Conservation (phyloP, 306 rosid species). For the Trichosanthes truncata region DNA sequence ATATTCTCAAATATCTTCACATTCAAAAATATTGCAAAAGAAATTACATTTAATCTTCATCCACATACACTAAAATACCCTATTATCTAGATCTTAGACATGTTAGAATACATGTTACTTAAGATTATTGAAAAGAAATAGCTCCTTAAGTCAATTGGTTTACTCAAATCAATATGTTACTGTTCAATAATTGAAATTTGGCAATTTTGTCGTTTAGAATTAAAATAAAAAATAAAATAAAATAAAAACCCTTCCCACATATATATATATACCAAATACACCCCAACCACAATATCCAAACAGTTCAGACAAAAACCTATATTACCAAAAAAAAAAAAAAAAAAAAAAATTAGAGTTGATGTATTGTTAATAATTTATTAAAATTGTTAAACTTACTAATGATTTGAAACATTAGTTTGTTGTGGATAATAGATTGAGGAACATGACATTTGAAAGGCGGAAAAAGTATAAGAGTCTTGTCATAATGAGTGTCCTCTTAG, state of each 20-base stretch:
- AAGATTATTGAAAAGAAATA: too few species aligned
- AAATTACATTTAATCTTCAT: too few species aligned
- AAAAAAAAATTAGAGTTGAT: background rate
- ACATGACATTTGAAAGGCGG: conserved; percentile 1
- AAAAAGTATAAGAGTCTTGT: background rate
- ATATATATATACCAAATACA: background rate
- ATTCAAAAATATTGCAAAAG: too few species aligned
- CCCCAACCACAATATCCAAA: background rate
- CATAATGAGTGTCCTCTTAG: background rate
- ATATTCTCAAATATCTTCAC: too few species aligned
- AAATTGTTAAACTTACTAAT: background rate
- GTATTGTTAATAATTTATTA: background rate
- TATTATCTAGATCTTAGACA: too few species aligned
- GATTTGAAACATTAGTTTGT: background rate
- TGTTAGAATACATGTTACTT: too few species aligned
- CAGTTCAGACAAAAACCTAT: background rate
- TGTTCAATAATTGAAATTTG: background rate
- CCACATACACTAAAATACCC: too few species aligned
- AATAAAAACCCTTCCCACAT: background rate
- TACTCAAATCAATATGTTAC: background rate
- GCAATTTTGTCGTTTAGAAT: background rate
- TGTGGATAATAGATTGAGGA: conserved; percentile 2
- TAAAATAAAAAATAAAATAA: too few species aligned
- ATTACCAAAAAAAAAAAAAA: background rate
- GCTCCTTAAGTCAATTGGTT: background rate